Evolutionary conservation across 2,329 filamentous ascomycete genomes (phyloP).

Genomic region (Phialemonium atrogriseum): DNA sequence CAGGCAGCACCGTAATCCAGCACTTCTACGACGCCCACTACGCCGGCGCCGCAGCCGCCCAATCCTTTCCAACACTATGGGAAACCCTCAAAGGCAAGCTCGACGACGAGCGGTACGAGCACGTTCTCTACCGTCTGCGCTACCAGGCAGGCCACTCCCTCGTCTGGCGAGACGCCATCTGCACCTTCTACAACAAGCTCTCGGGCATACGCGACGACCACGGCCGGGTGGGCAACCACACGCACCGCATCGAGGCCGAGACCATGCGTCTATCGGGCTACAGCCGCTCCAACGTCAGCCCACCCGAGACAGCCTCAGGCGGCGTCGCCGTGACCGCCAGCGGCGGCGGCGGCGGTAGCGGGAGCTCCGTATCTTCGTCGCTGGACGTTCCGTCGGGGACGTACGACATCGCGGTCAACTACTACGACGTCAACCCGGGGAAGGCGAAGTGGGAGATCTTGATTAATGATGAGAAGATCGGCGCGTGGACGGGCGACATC

Average conservation of each 20-base stretch:
- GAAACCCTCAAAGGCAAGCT: conserved; percentile 44
- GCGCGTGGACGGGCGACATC: conserved; percentile 50
- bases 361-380: conserved; percentile 37
- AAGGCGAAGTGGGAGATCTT: conserved; percentile 45
- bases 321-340: conserved; percentile 45
- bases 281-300: conserved; percentile 40
- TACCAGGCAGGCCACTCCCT: conserved; percentile 64
- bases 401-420: conserved; percentile 59
- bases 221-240: conserved; percentile 50
- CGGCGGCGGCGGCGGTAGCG: conserved; percentile 42
- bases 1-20: conserved; percentile 56
- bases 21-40: conserved; percentile 45
- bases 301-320: conserved; percentile 52
- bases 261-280: conserved; percentile 55
- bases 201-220: conserved; percentile 50
- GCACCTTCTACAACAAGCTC: conserved; percentile 53
- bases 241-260: conserved; percentile 62
- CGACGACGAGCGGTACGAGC: conserved; percentile 50
- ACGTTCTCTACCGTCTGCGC: conserved; percentile 48
- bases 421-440: conserved; percentile 55
- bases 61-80: conserved; percentile 49
- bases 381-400: conserved; percentile 40
- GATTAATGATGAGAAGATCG: conserved; percentile 43
- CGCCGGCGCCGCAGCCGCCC: conserved; percentile 49
- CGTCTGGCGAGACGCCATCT: conserved; percentile 63